Percentiles rank a stretch among this genome's conserved stretches.
Conservation (phyloP, 352 stramenopile species). For the Pythium phragmitis region DNA sequence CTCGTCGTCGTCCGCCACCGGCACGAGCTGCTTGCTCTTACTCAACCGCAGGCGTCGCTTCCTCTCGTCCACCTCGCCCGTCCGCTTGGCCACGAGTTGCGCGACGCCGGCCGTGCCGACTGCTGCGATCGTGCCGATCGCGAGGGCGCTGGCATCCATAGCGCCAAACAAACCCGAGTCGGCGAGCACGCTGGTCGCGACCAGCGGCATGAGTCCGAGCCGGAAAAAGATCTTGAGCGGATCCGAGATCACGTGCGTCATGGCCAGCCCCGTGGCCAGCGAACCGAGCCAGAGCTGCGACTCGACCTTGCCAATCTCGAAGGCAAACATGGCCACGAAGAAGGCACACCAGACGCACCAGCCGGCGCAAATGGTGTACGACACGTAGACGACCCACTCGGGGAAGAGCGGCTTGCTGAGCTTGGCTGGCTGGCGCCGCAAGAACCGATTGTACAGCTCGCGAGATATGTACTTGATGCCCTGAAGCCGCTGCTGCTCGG, state of each 20-base stretch:
- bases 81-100: constrained; percentile 42
- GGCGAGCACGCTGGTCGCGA: constrained; percentile 50
- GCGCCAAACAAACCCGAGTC: constrained; percentile 57
- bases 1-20: constrained; percentile 26
- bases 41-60: constrained; percentile 1
- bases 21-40: constrained; percentile 35
- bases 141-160: constrained; percentile 45
- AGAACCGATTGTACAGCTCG: constrained; percentile 76
- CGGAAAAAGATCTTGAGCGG: constrained; percentile 71
- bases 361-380: constrained; percentile 52
- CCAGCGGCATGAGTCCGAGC: constrained; percentile 66
- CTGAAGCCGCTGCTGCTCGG: constrained; percentile 57
- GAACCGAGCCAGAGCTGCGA: constrained; percentile 66
- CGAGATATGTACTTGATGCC: too few relatives aligned
- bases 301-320: constrained; percentile 57
- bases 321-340: constrained; percentile 74
- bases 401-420: constrained; percentile 61
- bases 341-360: constrained; percentile 62
- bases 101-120: constrained; percentile 49
- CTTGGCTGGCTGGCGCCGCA: constrained; percentile 50
- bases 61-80: constrained; percentile 23
- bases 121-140: constrained; percentile 40
- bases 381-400: constrained; percentile 72
- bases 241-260: constrained; percentile 64
- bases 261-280: constrained; percentile 45